phyloP scores from a whole-genome alignment of 2,329 filamentous ascomycete genomes.

The Talaromyces verruculosus region DNA sequence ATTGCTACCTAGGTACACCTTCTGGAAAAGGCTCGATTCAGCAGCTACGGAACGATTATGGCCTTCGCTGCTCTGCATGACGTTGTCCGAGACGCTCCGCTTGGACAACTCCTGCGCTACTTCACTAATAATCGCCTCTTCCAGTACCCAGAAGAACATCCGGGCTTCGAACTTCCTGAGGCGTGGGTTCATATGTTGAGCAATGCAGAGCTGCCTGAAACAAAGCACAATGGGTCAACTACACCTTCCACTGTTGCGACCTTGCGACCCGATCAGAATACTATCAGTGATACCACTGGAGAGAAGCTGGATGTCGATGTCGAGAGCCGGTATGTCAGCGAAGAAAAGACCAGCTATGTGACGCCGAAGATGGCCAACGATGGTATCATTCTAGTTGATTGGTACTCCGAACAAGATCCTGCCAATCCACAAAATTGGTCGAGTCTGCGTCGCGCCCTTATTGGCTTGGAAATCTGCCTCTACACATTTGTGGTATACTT shows the following conservation, averaged over 20 bases:
- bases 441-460: not conserved
- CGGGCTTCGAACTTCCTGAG: constrained; percentile 26
- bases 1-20: not conserved
- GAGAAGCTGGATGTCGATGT: not conserved
- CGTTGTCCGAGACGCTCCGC: constrained; percentile 27
- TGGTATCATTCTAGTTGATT: constrained; percentile 37
- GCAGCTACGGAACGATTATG: not conserved
- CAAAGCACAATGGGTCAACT: not conserved
- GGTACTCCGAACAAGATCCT: constrained; percentile 32
- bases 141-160: constrained; percentile 47
- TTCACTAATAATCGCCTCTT: constrained; percentile 45
- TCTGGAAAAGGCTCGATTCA: not conserved
- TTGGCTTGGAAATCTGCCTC: constrained; percentile 27
- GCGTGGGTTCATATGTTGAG: not conserved
- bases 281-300: not conserved
- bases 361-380: constrained; percentile 34
- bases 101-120: constrained; percentile 49
- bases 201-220: not conserved
- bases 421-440: constrained; percentile 33
- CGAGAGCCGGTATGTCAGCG: not conserved
- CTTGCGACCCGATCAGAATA: not conserved
- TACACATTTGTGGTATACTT: constrained; percentile 43
- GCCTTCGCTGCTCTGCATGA: not conserved
- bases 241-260: not conserved
- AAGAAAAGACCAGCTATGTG: not conserved